Conservation (phyloP, 1,139 yeast genomes). For the Geotrichum restrictum region DNA sequence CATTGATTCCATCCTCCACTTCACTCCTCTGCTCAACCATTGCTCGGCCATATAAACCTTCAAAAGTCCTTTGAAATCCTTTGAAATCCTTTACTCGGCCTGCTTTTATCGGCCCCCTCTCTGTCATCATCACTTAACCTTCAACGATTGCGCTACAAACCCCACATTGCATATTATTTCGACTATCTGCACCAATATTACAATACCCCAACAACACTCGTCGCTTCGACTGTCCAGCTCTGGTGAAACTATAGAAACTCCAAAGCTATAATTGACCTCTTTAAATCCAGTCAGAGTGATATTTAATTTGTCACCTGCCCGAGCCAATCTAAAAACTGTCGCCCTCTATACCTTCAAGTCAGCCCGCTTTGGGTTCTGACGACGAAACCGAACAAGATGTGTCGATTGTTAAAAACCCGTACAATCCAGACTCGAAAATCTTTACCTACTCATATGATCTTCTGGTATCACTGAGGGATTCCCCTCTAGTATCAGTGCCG, state of each 20-base stretch:
- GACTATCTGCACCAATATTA: too few species aligned
- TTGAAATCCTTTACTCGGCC: too few species aligned
- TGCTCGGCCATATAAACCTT: not conserved
- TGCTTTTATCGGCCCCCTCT: too few species aligned
- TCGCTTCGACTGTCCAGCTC: too few species aligned
- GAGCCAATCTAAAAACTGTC: not conserved
- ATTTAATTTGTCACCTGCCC: not conserved
- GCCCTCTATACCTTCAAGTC: not conserved
- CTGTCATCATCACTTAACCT: not conserved
- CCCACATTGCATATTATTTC: too few species aligned
- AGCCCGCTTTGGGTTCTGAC: not conserved
- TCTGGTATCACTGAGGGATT: not conserved
- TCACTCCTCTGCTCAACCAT: slow-evolving; percentile 36
- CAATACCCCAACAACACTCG: too few species aligned
- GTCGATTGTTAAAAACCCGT: not conserved
- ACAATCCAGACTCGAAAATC: not conserved
- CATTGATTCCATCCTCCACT: slow-evolving; percentile 53
- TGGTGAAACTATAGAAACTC: too few species aligned
- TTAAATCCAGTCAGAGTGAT: too few species aligned
- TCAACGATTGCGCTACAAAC: too few species aligned
- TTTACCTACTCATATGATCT: slow-evolving; percentile 3
- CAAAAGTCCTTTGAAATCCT: too few species aligned
- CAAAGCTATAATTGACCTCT: too few species aligned
- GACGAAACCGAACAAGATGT: too few species aligned
- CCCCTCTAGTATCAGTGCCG: slow-evolving; percentile 2